Conservation (phyloP, 371 early-diverging fungal genomes). For the Apophysomyces ossiformis region DNA sequence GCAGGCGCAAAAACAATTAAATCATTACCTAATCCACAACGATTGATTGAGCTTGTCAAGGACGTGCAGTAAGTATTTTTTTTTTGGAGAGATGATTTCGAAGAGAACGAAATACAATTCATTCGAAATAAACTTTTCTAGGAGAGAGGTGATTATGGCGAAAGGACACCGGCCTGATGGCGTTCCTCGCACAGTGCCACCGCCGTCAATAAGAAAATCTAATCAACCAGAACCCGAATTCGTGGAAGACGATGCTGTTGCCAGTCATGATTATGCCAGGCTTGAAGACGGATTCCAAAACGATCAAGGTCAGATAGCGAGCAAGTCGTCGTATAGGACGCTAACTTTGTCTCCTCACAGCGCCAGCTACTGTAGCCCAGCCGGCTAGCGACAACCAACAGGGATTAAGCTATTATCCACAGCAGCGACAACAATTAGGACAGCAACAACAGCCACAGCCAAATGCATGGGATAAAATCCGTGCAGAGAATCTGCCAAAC, state of each 20-base stretch:
- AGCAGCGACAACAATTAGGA: constrained; percentile 11
- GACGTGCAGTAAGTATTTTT: constrained; percentile 47
- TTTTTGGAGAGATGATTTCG: not conserved
- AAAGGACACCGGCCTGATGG: constrained; percentile 19
- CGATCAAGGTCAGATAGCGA: constrained; percentile 13
- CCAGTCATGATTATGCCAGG: constrained; percentile 16
- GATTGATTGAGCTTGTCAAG: constrained; percentile 40
- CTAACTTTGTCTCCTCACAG: not conserved
- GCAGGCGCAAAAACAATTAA: constrained; percentile 49
- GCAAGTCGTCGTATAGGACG: no score
- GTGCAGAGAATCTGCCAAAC: constrained; percentile 45
- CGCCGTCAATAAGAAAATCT: constrained; percentile 10
- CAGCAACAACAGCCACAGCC: constrained; percentile 23
- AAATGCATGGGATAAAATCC: constrained; percentile 51
- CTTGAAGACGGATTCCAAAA: constrained; percentile 19
- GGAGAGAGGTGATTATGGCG: constrained; percentile 27
- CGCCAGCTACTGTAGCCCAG: not conserved
- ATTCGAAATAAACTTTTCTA: not conserved
- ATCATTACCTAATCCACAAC: constrained; percentile 43
- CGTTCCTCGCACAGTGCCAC: constrained; percentile 16
- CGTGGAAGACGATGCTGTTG: constrained; percentile 6
- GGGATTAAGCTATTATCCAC: constrained; percentile 8
- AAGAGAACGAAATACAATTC: no score
- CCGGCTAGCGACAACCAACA: not conserved
- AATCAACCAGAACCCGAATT: constrained; percentile 2